Conservation (phyloP, 2,329 filamentous ascomycete species). For the Talaromyces marneffei region DNA sequence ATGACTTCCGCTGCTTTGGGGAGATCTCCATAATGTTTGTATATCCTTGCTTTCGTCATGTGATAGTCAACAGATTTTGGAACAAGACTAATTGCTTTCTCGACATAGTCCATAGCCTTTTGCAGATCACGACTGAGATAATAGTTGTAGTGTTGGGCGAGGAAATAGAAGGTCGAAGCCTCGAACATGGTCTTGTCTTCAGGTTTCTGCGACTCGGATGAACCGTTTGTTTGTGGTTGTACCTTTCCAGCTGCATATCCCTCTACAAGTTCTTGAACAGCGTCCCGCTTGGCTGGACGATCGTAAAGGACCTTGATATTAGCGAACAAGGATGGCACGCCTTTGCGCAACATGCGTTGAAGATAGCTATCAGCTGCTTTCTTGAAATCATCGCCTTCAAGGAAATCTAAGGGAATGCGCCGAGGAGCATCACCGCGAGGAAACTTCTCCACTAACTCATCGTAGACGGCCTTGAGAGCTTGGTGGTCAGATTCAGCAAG, state of each 20-base stretch:
- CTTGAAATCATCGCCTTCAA: conserved; percentile 75
- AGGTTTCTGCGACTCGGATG: conserved; percentile 42
- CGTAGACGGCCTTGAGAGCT: conserved; percentile 67
- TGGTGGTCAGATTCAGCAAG: conserved; percentile 57
- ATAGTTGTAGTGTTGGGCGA: conserved; percentile 97
- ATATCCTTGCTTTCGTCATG: conserved; percentile 92
- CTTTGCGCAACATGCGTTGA: conserved; percentile 78
- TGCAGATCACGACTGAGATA: conserved; percentile 73
- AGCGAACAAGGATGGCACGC: conserved; percentile 90
- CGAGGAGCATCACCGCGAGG: conserved; percentile 78
- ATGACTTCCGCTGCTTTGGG: conserved; percentile 78
- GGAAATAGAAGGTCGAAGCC: conserved; percentile 80
- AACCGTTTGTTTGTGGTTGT: conserved; percentile 44
- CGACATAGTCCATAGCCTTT: conserved; percentile 75
- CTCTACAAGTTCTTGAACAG: conserved; percentile 68
- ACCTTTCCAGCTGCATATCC: conserved; percentile 63
- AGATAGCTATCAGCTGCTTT: conserved; percentile 73
- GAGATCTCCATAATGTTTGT: conserved; percentile 79
- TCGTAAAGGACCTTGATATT: conserved; percentile 92
- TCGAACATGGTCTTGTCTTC: conserved; percentile 58
- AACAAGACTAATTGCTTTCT: conserved; percentile 73
- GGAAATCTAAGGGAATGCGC: conserved; percentile 82
- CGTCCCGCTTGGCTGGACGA: conserved; percentile 69
- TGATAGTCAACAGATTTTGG: conserved; percentile 82
- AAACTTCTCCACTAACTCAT: conserved; percentile 73